Evolutionary conservation across 768 basidiomycete genomes (phyloP).

Genomic region (Steccherinum ochraceum): DNA sequence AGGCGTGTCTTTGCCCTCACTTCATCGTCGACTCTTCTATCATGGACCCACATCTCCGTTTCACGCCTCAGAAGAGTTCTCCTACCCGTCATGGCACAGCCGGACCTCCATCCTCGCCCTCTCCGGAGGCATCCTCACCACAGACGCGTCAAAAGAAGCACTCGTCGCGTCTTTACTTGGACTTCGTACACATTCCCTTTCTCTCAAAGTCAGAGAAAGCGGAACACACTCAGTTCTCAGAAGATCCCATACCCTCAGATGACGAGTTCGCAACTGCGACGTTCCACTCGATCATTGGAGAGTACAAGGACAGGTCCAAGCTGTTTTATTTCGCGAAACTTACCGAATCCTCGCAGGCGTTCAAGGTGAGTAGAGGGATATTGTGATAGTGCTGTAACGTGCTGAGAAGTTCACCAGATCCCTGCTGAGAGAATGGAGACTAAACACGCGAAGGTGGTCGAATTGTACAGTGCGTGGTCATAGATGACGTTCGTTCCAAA

Average conservation of each 20-base stretch:
- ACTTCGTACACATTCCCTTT: too few relatives aligned
- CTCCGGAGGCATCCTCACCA: too few relatives aligned
- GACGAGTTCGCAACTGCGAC: conserved; percentile 11
- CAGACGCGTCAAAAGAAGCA: too few relatives aligned
- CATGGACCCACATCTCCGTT: too few relatives aligned
- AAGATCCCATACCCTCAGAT: conserved; percentile 3
- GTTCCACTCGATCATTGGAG: conserved; percentile 44
- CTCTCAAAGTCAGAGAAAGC: conserved; percentile 2
- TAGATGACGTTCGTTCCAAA: not conserved
- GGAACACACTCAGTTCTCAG: conserved; percentile 7
- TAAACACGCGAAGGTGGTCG: conserved; percentile 39
- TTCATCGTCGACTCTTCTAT: too few relatives aligned
- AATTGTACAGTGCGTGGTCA: conserved; percentile 46
- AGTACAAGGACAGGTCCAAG: conserved; percentile 33
- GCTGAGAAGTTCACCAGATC: conserved; percentile 37
- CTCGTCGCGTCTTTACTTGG: too few relatives aligned
- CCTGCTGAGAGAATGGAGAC: conserved; percentile 26
- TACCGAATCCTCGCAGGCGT: too few relatives aligned
- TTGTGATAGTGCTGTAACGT: conserved; percentile 43
- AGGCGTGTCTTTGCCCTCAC: too few relatives aligned
- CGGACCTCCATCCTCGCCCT: too few relatives aligned
- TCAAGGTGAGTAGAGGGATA: too few relatives aligned
- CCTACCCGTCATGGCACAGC: too few relatives aligned
- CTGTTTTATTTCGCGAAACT: conserved; percentile 58
- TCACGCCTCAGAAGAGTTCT: too few relatives aligned